Base-by-base conservation (phyloP, 192 early-diverging fungal species). In the Umbelopsis sp. region DNA sequence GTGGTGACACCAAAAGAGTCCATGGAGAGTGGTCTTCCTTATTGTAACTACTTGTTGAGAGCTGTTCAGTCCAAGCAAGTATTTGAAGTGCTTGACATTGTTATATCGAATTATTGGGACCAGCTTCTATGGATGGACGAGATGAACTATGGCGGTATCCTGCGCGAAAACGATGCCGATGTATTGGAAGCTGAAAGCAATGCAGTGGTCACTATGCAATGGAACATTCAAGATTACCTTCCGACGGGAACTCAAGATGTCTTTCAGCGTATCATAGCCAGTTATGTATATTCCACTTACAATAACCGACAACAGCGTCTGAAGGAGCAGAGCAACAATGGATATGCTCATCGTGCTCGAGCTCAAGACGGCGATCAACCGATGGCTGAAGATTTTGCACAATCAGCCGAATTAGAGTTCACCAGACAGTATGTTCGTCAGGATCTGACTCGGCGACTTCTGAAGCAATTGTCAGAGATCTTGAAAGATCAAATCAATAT, bases 41-140 rank as follows among this genome's bases (percentile, higher is more conserved):
- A 95, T 53, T 80, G 89, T 10, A 80, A 80, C 20, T 98, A 94
- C 71, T 74, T 97, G 4, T 61, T 88, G 27, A 84, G 88, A 21
- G 88, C 90, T 5, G 83, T 97, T 16, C 77, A 81, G 23, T 84
- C 81, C 37, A 92, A 92, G 69, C 90, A 88, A 10, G 72, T 94
- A 12, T 96, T 97, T 78, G 86, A 89, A 70, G 81, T 85, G 44
- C 64, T 99, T 4, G 86, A 89, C 61, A 53, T 99, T 66, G 78
- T 85, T 11, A 81, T 86, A n/a, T 78, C 83, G 30, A 78, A 87
- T 68, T 93, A 89, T 68, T 99, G 93, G 92, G 84, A 89, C 33
- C 85, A 89, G 46, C 64, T 96, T 68, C 47, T 97, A 46, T 99
- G 97, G 97, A 94, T 96, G 93, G 94, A 99, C 74, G 76, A 79